Percentiles rank a stretch among this genome's conserved stretches.
Conservation (phyloP, 768 basidiomycete species). For the Suillus hirtellus region DNA sequence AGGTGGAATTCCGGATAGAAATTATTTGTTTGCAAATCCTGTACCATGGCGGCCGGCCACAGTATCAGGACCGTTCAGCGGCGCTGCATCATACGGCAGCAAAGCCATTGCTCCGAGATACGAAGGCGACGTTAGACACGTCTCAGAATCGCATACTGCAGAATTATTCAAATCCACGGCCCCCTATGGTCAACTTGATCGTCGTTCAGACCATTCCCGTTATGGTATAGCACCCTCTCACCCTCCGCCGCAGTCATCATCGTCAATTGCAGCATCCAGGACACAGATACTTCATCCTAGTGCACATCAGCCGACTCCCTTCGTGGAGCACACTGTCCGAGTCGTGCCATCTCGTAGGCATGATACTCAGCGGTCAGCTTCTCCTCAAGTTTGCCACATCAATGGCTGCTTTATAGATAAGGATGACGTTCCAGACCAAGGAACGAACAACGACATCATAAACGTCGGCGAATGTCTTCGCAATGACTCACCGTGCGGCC, state of each 20-base stretch:
- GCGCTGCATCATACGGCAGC: neutral
- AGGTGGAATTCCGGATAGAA: neutral
- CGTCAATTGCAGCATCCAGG: neutral
- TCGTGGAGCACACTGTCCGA: neutral
- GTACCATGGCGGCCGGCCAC: neutral
- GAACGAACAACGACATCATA: neutral
- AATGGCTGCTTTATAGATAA: neutral
- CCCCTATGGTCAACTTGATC: neutral
- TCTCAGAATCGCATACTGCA: neutral
- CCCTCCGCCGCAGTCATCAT: neutral
- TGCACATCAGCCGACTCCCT: no score
- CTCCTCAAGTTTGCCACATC: neutral
- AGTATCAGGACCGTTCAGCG: neutral
- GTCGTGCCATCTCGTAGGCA: no score
- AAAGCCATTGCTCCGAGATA: neutral
- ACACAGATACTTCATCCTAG: neutral
- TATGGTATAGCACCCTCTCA: no score
- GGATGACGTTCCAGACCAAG: neutral
- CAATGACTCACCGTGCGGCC: constrained; percentile 2
- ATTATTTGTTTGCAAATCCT: neutral
- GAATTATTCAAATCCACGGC: neutral
- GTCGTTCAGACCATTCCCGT: neutral
- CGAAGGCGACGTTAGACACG: neutral
- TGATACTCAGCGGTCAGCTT: neutral
- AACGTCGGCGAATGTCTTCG: constrained; percentile 3